phyloP scores from a whole-genome alignment of 1,284 basidiomycete species.

The Ceratobasidium sp. region DNA sequence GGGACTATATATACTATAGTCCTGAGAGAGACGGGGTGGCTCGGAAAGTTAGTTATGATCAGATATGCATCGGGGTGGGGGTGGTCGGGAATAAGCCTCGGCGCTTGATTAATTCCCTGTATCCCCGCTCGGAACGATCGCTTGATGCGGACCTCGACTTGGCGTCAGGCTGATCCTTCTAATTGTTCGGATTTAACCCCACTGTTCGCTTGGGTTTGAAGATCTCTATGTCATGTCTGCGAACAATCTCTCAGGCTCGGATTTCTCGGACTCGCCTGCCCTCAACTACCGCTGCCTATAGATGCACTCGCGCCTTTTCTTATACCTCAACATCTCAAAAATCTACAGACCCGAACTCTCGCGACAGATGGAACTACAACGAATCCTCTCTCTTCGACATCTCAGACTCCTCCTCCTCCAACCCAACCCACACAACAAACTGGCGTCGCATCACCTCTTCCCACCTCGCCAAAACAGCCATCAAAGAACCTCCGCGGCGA shows the following conservation, averaged over 20 bases:
- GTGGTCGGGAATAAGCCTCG: not conserved
- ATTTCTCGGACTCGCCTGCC: not conserved
- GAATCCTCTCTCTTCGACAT: slow-evolving; percentile 62
- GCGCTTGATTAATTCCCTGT: slow-evolving; percentile 4
- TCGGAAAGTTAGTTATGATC: not conserved
- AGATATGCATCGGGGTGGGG: slow-evolving; percentile 11
- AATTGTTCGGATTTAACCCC: too few relatives aligned
- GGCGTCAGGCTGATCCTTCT: too few relatives aligned
- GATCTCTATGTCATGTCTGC: slow-evolving; percentile 34
- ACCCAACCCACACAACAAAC: slow-evolving; percentile 62
- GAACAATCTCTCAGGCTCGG: not conserved
- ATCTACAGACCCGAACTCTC: slow-evolving; percentile 44
- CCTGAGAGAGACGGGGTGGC: not conserved
- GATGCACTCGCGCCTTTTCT: slow-evolving; percentile 11
- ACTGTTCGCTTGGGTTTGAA: not conserved
- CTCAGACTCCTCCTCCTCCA: slow-evolving; percentile 64
- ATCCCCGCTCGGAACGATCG: slow-evolving; percentile 1
- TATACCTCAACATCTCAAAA: not conserved
- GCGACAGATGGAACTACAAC: slow-evolving; percentile 68
- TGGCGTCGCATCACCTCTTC: slow-evolving; percentile 82
- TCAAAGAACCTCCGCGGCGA: slow-evolving; percentile 75
- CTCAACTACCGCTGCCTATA: not conserved
- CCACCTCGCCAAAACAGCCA: slow-evolving; percentile 67
- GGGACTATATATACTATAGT: not conserved
- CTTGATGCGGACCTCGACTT: slow-evolving; percentile 7